Conservation (phyloP, 2,329 filamentous ascomycete genomes). For the Cercospora nicotianae region DNA sequence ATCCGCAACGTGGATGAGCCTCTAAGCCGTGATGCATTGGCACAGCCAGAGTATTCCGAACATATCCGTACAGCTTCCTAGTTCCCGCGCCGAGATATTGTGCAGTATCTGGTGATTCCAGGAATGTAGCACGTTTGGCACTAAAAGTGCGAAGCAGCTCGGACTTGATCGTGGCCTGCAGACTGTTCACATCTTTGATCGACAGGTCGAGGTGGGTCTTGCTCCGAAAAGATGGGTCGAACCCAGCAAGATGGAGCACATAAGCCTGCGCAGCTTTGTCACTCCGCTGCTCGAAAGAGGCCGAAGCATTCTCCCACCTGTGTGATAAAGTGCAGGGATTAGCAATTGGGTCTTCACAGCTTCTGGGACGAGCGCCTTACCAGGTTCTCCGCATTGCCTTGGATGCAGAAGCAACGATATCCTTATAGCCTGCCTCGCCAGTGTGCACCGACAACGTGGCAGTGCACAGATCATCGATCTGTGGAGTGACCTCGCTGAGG, state of each 20-base stretch:
- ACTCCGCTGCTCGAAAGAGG: neutral
- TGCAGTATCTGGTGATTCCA: neutral
- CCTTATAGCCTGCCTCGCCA: neutral
- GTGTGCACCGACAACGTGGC: neutral
- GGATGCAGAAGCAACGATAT: neutral
- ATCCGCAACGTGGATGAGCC: neutral
- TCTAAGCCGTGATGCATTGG: conserved; percentile 3
- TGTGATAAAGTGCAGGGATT: neutral
- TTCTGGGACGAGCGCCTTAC: neutral
- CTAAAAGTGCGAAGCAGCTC: neutral
- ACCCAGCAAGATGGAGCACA: neutral
- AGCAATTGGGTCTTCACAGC: neutral
- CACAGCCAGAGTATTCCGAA: neutral
- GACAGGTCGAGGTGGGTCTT: neutral
- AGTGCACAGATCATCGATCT: neutral
- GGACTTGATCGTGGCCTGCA: conserved; percentile 2
- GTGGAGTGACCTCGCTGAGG: conserved; percentile 4
- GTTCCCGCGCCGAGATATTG: neutral
- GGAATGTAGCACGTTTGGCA: neutral
- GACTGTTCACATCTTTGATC: neutral
- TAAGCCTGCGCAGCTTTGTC: neutral
- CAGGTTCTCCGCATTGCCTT: conserved; percentile 1
- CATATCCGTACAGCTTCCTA: neutral
- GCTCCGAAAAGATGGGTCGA: neutral
- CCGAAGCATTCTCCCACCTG: neutral